These are phyloP conservation scores for Malbranchea zuffiana DNA, from an alignment of 2,329 filamentous ascomycete species.

Conservation along the genomic window DNA sequence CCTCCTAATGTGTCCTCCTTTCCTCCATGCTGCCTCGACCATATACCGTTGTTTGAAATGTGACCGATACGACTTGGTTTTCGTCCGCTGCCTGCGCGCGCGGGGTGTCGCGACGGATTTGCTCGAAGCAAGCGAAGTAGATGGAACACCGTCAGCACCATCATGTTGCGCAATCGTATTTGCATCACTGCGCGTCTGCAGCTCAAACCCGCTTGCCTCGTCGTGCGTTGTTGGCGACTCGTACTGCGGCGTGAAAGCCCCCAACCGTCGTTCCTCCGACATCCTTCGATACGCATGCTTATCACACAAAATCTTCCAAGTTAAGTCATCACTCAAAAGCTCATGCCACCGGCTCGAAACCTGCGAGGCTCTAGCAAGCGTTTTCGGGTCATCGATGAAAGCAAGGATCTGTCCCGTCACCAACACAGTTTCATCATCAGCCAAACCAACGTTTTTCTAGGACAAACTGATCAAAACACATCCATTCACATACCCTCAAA, in stretches of 20 bases:
- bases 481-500: slow-evolving; percentile 54
- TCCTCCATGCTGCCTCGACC: slow-evolving; percentile 93
- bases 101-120: slow-evolving; percentile 1
- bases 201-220: slow-evolving; percentile 7
- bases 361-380: slow-evolving; percentile 82
- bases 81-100: slow-evolving; percentile 42
- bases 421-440: neutral
- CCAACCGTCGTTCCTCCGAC: slow-evolving; percentile 36
- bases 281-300: slow-evolving; percentile 75
- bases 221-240: neutral
- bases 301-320: slow-evolving; percentile 94
- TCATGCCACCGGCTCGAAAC: slow-evolving; percentile 94
- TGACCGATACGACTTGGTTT: slow-evolving; percentile 76
- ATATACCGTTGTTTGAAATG: slow-evolving; percentile 97
- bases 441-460: neutral
- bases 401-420: slow-evolving; percentile 61
- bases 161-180: slow-evolving; percentile 5
- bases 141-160: slow-evolving; percentile 1
- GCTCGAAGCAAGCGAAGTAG: slow-evolving; percentile 1
- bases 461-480: neutral
- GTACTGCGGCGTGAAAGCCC: slow-evolving; percentile 41
- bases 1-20: slow-evolving; percentile 71
- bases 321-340: slow-evolving; percentile 88
- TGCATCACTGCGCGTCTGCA: slow-evolving; percentile 3
- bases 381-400: slow-evolving; percentile 94